phyloP scores from a whole-genome alignment of 345 rosid species.

The Citrus inodora region DNA sequence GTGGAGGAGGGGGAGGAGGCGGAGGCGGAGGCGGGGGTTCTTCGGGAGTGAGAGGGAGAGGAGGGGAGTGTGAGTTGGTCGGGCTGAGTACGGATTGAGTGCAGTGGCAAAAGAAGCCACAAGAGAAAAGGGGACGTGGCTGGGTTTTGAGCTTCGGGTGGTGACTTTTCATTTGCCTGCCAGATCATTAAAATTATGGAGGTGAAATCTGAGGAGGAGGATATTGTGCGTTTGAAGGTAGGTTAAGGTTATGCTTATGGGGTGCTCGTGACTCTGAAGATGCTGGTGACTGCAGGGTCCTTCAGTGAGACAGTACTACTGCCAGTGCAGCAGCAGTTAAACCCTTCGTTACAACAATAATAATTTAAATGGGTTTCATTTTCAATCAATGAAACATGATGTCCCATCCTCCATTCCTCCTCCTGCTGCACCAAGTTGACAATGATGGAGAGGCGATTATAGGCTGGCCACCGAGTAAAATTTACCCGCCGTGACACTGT shows the following conservation, averaged over 20 bases:
- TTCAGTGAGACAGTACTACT: neutral
- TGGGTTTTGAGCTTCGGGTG: conserved; percentile 65
- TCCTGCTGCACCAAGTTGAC: no score
- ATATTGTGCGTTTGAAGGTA: no score
- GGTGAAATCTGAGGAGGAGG: neutral
- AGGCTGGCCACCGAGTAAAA: no score
- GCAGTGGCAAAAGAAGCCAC: conserved; percentile 83
- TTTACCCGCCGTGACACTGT: no score
- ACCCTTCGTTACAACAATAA: neutral
- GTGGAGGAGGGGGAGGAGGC: conserved; percentile 20
- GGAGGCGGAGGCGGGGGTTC: conserved; percentile 8
- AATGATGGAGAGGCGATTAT: no score
- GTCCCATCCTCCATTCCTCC: neutral
- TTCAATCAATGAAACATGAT: conserved; percentile 6
- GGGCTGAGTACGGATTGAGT: conserved; percentile 58
- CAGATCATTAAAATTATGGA: no score
- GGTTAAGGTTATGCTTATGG: no score
- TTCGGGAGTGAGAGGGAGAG: conserved; percentile 34
- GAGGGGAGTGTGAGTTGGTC: conserved; percentile 39
- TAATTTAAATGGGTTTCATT: neutral
- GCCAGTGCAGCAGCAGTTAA: neutral
- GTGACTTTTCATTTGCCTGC: neutral
- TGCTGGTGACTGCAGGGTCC: neutral
- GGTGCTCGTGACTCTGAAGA: conserved; percentile 1
- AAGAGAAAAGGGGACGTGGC: conserved; percentile 69